Percentiles rank a stretch among this genome's conserved stretches.
These are phyloP conservation scores for Ophiostoma populinum DNA, from an alignment of 2,329 filamentous ascomycete species.

Conservation along the genomic window DNA sequence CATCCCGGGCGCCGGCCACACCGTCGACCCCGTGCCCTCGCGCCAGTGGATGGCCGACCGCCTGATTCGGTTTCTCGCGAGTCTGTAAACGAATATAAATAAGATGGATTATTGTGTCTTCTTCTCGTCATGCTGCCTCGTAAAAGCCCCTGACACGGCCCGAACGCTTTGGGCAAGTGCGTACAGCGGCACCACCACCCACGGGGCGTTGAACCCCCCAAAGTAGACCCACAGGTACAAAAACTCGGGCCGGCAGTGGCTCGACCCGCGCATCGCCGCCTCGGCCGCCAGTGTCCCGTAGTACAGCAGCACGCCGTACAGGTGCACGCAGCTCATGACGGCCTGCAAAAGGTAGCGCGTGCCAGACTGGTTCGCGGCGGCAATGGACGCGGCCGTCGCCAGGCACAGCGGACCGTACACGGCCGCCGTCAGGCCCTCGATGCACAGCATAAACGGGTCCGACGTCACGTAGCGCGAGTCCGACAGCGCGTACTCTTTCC, in stretches of 20 bases:
- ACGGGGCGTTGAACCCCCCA: conserved; percentile 41
- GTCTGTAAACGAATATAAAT: too few relatives aligned
- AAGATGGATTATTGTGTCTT: too few relatives aligned
- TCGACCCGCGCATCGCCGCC: conserved; percentile 24
- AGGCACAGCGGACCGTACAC: conserved; percentile 43
- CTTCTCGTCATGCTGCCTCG: background rate
- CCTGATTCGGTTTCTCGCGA: conserved; percentile 28
- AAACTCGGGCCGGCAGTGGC: conserved; percentile 39
- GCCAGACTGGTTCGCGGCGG: conserved; percentile 17
- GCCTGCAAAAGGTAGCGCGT: conserved; percentile 34
- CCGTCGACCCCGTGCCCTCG: conserved; percentile 27
- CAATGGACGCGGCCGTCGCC: conserved; percentile 28
- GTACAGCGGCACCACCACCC: conserved; percentile 34
- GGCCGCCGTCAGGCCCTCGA: conserved; percentile 64
- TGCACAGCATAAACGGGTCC: conserved; percentile 70
- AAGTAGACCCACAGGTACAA: conserved; percentile 50
- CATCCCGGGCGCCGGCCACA: conserved; percentile 35
- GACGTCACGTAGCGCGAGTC: conserved; percentile 76
- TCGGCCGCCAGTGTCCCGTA: conserved; percentile 39
- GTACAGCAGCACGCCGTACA: conserved; percentile 47
- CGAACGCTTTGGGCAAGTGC: background rate
- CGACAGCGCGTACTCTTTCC: conserved; percentile 82
- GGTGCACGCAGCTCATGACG: conserved; percentile 32
- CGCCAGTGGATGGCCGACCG: conserved; percentile 31
- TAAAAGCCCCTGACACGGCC: background rate